Percentiles rank a stretch among this genome's conserved stretches.
phyloP scores from a whole-genome alignment of 208 protist species.

The Novymonas esmeraldas region DNA sequence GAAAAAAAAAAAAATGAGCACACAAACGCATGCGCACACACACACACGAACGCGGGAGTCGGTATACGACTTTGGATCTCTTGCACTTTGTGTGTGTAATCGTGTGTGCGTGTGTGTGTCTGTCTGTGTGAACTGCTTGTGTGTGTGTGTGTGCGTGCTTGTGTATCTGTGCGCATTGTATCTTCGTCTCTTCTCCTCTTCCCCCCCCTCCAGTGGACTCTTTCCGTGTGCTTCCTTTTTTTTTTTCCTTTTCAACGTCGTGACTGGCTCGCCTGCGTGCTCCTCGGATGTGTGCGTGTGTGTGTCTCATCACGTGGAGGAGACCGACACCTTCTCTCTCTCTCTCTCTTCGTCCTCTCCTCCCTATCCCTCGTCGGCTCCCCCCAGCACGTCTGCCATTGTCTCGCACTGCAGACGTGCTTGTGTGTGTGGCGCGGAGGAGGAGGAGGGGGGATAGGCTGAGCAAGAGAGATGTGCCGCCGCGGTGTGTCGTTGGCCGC shows the following conservation, averaged over 20 bases:
- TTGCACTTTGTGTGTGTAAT: neutral
- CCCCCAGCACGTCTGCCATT: too few relatives aligned
- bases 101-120: neutral
- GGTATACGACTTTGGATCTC: neutral
- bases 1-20: too few relatives aligned
- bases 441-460: too few relatives aligned
- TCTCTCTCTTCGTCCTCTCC: neutral
- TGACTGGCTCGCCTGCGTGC: too few relatives aligned
- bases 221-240: neutral
- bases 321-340: too few relatives aligned
- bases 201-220: neutral
- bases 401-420: too few relatives aligned
- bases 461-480: too few relatives aligned
- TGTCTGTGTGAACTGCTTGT: neutral
- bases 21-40: neutral
- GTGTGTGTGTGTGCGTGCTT: neutral
- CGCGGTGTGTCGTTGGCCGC: too few relatives aligned
- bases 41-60: neutral
- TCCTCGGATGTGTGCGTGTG: too few relatives aligned
- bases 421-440: too few relatives aligned
- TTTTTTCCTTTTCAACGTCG: neutral
- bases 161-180: neutral
- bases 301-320: too few relatives aligned
- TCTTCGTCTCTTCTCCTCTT: neutral
- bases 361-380: neutral